phyloP scores from a whole-genome alignment of 2,329 filamentous ascomycete genomes.

The Geosmithia flava region DNA sequence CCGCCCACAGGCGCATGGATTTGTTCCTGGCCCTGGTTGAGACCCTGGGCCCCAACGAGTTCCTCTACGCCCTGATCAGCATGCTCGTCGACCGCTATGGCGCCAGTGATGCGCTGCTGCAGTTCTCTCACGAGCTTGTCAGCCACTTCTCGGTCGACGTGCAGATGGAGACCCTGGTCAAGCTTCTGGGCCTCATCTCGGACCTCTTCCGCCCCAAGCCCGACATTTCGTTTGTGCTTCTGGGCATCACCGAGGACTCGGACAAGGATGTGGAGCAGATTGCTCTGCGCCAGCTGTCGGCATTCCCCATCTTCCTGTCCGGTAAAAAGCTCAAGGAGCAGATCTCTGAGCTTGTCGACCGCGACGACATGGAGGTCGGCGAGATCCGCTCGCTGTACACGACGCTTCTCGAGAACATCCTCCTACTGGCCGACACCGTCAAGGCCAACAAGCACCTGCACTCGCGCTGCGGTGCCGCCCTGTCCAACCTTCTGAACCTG shows the following conservation, averaged over 20 bases:
- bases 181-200: constrained; percentile 60
- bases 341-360: constrained; percentile 42
- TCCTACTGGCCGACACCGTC: constrained; percentile 53
- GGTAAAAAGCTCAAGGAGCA: constrained; percentile 44
- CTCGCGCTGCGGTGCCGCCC: constrained; percentile 51
- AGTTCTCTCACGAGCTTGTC: constrained; percentile 66
- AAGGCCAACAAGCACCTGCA: constrained; percentile 44
- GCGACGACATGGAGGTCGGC: constrained; percentile 53
- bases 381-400: constrained; percentile 59
- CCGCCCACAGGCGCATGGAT: constrained; percentile 67
- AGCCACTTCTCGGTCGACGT: constrained; percentile 59
- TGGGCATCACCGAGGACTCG: constrained; percentile 41
- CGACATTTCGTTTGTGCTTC: constrained; percentile 57
- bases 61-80: constrained; percentile 74
- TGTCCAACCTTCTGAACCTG: constrained; percentile 72
- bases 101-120: constrained; percentile 57
- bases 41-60: constrained; percentile 76
- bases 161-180: constrained; percentile 69
- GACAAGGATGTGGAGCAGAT: constrained; percentile 36
- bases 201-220: constrained; percentile 70
- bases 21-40: constrained; percentile 78
- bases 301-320: constrained; percentile 45
- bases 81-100: constrained; percentile 89
- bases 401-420: constrained; percentile 50
- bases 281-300: constrained; percentile 40